Evolutionary conservation across 257 asterid genomes (phyloP).

Genomic region (Fraxinus excelsior): DNA sequence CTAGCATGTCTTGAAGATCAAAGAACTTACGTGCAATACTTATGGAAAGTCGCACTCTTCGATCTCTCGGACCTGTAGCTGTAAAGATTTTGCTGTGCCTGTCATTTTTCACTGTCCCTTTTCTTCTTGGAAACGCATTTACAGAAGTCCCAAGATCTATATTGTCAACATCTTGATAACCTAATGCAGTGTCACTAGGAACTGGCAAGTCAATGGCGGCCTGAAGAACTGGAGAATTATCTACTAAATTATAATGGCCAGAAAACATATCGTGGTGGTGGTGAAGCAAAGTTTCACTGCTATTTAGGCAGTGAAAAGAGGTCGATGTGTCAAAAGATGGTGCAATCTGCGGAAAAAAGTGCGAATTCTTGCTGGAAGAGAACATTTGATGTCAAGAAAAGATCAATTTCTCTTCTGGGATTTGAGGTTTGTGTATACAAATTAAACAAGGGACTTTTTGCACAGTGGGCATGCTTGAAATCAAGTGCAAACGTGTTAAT

Average conservation of each 20-base stretch:
- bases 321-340: conserved; percentile 30
- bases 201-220: conserved; percentile 8
- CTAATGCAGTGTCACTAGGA: conserved; percentile 12
- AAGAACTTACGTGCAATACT: conserved; percentile 82
- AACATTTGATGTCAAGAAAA: conserved; percentile 37
- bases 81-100: conserved; percentile 84
- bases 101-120: conserved; percentile 41
- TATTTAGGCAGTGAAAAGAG: conserved; percentile 33
- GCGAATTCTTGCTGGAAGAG: conserved; percentile 39
- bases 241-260: conserved; percentile 29
- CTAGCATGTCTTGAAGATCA: conserved; percentile 82
- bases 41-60: conserved; percentile 83
- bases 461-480: background rate
- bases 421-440: background rate
- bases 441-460: too few relatives aligned
- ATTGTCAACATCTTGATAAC: conserved; percentile 7
- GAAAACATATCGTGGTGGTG: conserved; percentile 33
- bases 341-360: conserved; percentile 36
- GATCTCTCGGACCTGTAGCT: conserved; percentile 78
- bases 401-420: background rate
- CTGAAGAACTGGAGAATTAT: conserved; percentile 26
- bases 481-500: background rate
- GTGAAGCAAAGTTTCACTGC: conserved; percentile 41
- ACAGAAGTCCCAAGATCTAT: conserved; percentile 13
- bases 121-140: conserved; percentile 15